These are phyloP conservation scores for Daldinia sp. DNA, from an alignment of 2,329 filamentous ascomycete genomes.

Conservation along the genomic window DNA sequence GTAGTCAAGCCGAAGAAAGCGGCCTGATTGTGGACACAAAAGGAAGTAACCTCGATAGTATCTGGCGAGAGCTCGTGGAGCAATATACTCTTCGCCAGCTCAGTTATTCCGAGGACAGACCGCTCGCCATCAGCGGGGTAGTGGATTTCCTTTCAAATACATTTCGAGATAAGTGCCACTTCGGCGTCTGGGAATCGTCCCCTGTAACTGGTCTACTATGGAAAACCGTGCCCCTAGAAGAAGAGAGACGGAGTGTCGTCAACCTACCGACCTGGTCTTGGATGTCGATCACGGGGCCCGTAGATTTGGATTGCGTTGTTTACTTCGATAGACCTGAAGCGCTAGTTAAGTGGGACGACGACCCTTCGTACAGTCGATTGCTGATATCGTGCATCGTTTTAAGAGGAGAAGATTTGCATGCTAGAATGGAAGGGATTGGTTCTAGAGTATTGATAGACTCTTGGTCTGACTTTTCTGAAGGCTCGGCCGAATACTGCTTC, in stretches of 20 bases:
- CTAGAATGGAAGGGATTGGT: not conserved
- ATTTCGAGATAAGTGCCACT: conserved; percentile 22
- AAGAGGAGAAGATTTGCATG: conserved; percentile 10
- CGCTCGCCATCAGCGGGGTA: conserved; percentile 21
- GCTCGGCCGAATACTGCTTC: conserved; percentile 11
- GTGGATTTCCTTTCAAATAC: conserved; percentile 22
- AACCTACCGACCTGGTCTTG: conserved; percentile 29
- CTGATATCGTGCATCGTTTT: conserved; percentile 17
- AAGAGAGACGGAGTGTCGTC: conserved; percentile 10
- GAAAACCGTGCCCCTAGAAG: conserved; percentile 9
- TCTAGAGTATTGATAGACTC: conserved; percentile 10
- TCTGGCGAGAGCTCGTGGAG: conserved; percentile 29
- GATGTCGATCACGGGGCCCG: conserved; percentile 26
- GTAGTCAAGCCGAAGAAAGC: conserved; percentile 7
- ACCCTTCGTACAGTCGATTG: conserved; percentile 8
- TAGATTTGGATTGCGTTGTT: conserved; percentile 25
- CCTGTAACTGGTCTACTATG: conserved; percentile 17
- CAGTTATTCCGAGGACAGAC: conserved; percentile 18
- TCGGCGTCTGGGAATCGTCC: conserved; percentile 24
- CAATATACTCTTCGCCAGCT: conserved; percentile 29
- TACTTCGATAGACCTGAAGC: conserved; percentile 23
- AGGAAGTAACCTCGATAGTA: conserved; percentile 17
- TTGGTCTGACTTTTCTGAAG: conserved; percentile 30
- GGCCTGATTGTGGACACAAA: conserved; percentile 20
- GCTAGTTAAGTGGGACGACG: conserved; percentile 16